A percentile compares a stretch with the other conserved stretches of the same genome.
Evolutionary conservation across 768 basidiomycete species (phyloP).

Genomic region (Boletellus emodensis): DNA sequence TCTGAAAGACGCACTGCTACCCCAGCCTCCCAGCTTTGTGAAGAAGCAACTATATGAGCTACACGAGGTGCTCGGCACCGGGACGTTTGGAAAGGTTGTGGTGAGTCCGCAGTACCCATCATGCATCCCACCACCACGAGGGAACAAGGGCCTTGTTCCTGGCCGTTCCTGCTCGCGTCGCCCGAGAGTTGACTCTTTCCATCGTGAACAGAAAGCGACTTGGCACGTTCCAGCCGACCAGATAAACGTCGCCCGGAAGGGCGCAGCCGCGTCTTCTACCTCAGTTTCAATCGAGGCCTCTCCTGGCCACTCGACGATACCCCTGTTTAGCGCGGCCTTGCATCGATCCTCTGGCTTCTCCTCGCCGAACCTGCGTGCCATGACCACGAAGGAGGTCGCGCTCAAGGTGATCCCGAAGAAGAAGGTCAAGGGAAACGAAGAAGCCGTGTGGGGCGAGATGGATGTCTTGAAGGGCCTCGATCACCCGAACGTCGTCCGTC

Average conservation of each 20-base stretch:
- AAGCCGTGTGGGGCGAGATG: slow-evolving; percentile 90
- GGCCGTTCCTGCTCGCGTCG: not conserved
- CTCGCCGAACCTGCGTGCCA: slow-evolving; percentile 26
- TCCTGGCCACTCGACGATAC: slow-evolving; percentile 26
- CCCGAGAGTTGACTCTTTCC: not conserved
- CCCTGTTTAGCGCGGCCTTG: slow-evolving; percentile 26
- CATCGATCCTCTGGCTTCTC: slow-evolving; percentile 18
- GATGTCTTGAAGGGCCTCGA: slow-evolving; percentile 84
- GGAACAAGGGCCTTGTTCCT: not conserved
- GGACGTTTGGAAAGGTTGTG: slow-evolving; percentile 90
- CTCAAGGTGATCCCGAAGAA: slow-evolving; percentile 94
- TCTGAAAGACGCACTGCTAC: slow-evolving; percentile 58
- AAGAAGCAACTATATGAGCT: slow-evolving; percentile 85
- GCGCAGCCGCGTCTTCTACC: slow-evolving; percentile 44
- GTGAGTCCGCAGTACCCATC: slow-evolving; percentile 38
- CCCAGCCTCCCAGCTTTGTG: slow-evolving; percentile 78
- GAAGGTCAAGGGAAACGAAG: slow-evolving; percentile 89
- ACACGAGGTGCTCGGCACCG: slow-evolving; percentile 69
- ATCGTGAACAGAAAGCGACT: slow-evolving; percentile 52
- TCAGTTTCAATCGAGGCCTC: slow-evolving; percentile 17
- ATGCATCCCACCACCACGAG: not conserved
- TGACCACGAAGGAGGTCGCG: slow-evolving; percentile 68
- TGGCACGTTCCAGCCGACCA: slow-evolving; percentile 73
- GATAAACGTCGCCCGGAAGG: slow-evolving; percentile 50
- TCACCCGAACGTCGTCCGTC: slow-evolving; percentile 84